phyloP scores from a whole-genome alignment of 805 yeast genomes.

The Barnettozyma sp. region DNA sequence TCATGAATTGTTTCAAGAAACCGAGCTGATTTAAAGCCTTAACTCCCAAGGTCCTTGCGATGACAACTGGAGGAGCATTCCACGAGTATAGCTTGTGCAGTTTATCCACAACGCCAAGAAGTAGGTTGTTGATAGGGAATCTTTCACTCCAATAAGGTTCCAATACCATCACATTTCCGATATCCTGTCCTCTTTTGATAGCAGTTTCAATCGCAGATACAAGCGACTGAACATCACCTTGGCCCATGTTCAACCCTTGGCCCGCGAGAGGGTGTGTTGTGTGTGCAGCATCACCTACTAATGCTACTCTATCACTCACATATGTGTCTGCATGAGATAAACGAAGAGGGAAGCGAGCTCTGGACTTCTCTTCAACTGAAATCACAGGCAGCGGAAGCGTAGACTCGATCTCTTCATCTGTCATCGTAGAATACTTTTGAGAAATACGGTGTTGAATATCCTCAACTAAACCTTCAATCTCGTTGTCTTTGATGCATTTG shows the following conservation, averaged over 20 bases:
- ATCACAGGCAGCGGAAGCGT: conserved; percentile 61
- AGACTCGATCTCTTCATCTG: conserved; percentile 45
- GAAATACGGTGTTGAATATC: conserved; percentile 71
- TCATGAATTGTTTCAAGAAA: conserved; percentile 63
- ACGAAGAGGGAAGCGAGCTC: conserved; percentile 86
- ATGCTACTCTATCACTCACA: conserved; percentile 74
- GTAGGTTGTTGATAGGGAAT: conserved; percentile 69
- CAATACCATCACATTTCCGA: conserved; percentile 72
- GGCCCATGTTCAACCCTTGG: conserved; percentile 97
- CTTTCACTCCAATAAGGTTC: conserved; percentile 86
- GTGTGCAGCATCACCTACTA: conserved; percentile 98
- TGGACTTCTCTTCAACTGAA: conserved; percentile 50
- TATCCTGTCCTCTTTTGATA: conserved; percentile 72
- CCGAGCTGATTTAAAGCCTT: conserved; percentile 56
- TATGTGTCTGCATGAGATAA: conserved; percentile 89
- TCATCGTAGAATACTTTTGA: conserved; percentile 29
- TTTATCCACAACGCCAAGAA: conserved; percentile 87
- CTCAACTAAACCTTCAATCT: conserved; percentile 41
- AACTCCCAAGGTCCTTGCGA: conserved; percentile 69
- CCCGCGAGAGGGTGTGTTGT: conserved; percentile 97
- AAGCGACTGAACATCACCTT: conserved; percentile 75
- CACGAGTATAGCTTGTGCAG: conserved; percentile 81
- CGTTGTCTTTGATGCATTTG: conserved; percentile 31
- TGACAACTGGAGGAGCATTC: conserved; percentile 66
- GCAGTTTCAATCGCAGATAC: conserved; percentile 66